phyloP scores from a whole-genome alignment of 2,329 filamentous ascomycete species.

The Hypoxylon sp. region DNA sequence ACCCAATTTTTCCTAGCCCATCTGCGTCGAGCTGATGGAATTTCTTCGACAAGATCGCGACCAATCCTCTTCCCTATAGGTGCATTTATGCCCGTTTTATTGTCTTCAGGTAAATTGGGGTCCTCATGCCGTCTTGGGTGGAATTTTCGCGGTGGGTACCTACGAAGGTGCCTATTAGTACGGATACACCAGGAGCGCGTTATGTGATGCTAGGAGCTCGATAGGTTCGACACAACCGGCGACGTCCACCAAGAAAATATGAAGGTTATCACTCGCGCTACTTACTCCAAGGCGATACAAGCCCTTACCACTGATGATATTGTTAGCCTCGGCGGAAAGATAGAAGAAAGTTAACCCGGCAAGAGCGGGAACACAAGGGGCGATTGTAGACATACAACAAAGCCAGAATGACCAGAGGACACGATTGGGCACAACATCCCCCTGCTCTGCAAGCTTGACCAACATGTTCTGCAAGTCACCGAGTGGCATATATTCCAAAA shows the following conservation, averaged over 20 bases:
- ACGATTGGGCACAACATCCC: constrained; percentile 2
- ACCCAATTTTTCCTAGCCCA: constrained; percentile 32
- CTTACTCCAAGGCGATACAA: constrained; percentile 39
- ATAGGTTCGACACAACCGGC: background rate
- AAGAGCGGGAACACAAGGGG: background rate
- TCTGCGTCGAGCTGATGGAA: constrained; percentile 19
- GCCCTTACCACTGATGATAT: constrained; percentile 34
- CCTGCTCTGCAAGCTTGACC: background rate
- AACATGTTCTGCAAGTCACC: constrained; percentile 31
- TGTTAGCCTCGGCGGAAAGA: background rate
- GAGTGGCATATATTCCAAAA: constrained; percentile 30
- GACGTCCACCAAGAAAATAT: background rate
- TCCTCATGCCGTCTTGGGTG: constrained; percentile 29
- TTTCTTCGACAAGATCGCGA: constrained; percentile 33
- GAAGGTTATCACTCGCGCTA: too few species aligned
- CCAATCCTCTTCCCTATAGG: constrained; percentile 19
- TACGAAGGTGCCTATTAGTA: constrained; percentile 26
- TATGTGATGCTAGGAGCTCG: too few species aligned
- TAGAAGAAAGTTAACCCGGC: background rate
- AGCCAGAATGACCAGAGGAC: constrained; percentile 41
- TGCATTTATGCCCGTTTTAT: background rate
- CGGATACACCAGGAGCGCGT: background rate
- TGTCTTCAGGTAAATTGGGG: background rate
- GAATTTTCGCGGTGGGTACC: constrained; percentile 39
- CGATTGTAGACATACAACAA: constrained; percentile 33